A percentile compares a stretch with the other conserved stretches of the same genome.
Evolutionary conservation across 768 basidiomycete species (phyloP).

Genomic region (Phanerodontia chrysosporium): DNA sequence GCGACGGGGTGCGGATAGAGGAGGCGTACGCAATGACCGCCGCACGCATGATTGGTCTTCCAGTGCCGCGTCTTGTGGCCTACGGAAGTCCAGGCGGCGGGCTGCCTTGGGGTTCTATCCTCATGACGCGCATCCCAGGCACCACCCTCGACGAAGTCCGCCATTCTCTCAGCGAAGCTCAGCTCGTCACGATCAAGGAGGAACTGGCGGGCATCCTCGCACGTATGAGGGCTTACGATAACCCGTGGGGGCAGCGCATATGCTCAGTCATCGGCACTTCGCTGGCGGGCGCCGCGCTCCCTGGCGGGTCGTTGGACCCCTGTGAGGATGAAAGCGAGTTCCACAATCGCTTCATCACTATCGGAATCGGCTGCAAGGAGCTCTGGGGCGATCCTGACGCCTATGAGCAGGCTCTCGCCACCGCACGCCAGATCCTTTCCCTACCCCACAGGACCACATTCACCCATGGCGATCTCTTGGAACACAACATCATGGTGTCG

Average conservation of each 20-base stretch:
- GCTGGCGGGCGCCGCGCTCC: background rate
- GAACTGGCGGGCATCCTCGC: background rate
- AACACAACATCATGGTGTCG: slow-evolving; percentile 3
- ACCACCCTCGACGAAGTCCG: background rate
- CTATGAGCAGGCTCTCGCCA: background rate
- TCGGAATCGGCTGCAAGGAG: background rate
- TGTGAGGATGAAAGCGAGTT: background rate
- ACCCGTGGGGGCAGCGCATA: background rate
- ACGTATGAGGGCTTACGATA: background rate
- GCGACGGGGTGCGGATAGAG: background rate
- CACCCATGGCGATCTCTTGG: slow-evolving; percentile 7
- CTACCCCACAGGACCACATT: background rate
- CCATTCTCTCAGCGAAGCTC: background rate
- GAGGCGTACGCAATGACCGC: background rate
- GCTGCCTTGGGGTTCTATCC: background rate
- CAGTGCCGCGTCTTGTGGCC: background rate
- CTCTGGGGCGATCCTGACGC: background rate
- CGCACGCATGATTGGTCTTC: background rate
- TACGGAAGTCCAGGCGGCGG: background rate
- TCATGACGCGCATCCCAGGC: slow-evolving; percentile 4
- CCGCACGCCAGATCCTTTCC: background rate
- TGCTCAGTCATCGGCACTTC: background rate
- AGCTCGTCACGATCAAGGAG: background rate
- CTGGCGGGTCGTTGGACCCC: background rate
- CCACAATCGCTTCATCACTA: background rate